Conservation (phyloP, 2,329 filamentous ascomycete species). For the Penicillium sp. region DNA sequence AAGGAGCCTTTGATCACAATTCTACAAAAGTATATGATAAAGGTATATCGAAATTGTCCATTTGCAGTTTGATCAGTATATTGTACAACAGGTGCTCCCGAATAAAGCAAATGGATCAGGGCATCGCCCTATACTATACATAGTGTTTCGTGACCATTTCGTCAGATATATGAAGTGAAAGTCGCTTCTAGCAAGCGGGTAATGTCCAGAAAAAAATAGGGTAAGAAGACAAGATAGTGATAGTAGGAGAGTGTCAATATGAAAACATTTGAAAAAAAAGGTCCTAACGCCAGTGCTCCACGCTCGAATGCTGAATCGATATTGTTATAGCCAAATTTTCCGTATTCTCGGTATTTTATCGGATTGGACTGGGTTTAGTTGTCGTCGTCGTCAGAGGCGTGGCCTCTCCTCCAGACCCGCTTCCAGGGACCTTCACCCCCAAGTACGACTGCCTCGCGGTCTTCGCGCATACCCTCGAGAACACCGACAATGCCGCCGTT, state of each 20-base stretch:
- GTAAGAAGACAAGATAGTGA: conserved; percentile 17
- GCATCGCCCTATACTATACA: conserved; percentile 27
- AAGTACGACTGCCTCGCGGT: conserved; percentile 53
- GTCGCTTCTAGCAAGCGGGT: conserved; percentile 22
- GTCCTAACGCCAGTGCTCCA: conserved; percentile 32
- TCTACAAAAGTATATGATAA: too few species aligned
- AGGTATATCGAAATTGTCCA: background rate
- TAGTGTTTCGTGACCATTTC: conserved; percentile 20
- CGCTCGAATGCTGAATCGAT: conserved; percentile 31
- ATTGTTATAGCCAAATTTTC: conserved; percentile 12
- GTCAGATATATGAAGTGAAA: conserved; percentile 18
- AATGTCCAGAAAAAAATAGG: conserved; percentile 13
- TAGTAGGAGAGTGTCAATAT: conserved; percentile 29
- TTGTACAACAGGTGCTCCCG: conserved; percentile 24
- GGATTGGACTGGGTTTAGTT: conserved; percentile 22
- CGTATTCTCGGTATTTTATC: background rate
- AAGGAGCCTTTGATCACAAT: too few species aligned
- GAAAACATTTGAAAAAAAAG: conserved; percentile 17
- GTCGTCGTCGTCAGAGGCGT: conserved; percentile 36
- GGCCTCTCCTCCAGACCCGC: conserved; percentile 46
- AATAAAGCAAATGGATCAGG: conserved; percentile 10
- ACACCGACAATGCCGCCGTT: conserved; percentile 70
- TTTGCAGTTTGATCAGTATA: conserved; percentile 15
- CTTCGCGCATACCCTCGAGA: conserved; percentile 71
- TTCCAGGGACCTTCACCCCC: conserved; percentile 48